phyloP scores from a whole-genome alignment of 2,329 filamentous ascomycete genomes.

The Talaromyces amestolkiae region DNA sequence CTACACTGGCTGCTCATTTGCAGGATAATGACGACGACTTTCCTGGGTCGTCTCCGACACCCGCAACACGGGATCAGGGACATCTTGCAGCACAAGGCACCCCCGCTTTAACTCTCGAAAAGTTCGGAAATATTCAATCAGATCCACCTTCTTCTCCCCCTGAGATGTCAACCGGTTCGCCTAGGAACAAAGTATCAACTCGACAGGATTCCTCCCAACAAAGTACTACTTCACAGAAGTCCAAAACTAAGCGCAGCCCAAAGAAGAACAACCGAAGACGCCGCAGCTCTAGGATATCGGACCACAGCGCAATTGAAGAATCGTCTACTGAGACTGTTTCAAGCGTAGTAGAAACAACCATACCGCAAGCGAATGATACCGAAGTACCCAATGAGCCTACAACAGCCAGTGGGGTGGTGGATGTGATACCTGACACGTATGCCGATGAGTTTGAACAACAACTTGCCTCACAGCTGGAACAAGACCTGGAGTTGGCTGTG shows the following conservation, averaged over 20 bases:
- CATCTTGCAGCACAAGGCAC: slow-evolving; percentile 31
- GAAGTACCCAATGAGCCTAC: not conserved
- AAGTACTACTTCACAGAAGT: not conserved
- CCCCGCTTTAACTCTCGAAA: slow-evolving; percentile 35
- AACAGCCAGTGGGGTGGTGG: slow-evolving; percentile 13
- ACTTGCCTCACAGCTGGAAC: slow-evolving; percentile 46
- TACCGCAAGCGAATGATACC: not conserved
- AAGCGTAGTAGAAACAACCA: not conserved
- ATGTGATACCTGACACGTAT: slow-evolving; percentile 34
- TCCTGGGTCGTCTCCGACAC: slow-evolving; percentile 54
- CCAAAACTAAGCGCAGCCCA: not conserved
- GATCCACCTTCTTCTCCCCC: slow-evolving; percentile 41
- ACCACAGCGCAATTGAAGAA: not conserved
- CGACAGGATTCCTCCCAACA: not conserved
- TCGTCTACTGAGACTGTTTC: not conserved
- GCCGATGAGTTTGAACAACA: slow-evolving; percentile 45
- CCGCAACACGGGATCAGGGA: slow-evolving; percentile 38
- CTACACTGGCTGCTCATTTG: slow-evolving; percentile 38
- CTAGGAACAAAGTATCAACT: not conserved
- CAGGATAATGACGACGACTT: slow-evolving; percentile 46
- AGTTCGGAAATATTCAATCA: slow-evolving; percentile 23
- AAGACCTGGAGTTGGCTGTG: slow-evolving; percentile 43
- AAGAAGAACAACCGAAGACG: slow-evolving; percentile 5
- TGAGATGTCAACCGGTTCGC: slow-evolving; percentile 20
- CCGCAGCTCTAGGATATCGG: slow-evolving; percentile 6